phyloP scores from a whole-genome alignment of 2,329 filamentous ascomycete species.

The Ophiostoma ulmi region DNA sequence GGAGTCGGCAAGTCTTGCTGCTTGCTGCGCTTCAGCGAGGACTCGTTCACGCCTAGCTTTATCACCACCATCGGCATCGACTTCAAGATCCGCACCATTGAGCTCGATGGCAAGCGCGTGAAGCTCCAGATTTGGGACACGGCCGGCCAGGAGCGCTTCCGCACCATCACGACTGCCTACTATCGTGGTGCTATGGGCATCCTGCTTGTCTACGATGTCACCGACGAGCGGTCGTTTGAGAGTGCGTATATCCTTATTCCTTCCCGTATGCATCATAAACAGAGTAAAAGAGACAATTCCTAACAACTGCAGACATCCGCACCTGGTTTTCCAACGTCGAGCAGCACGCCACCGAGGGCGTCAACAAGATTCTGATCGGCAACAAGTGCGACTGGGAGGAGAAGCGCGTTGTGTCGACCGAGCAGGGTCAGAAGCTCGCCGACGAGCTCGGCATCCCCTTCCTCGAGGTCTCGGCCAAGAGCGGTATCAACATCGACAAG shows the following conservation, averaged over 20 bases:
- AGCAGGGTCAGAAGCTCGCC: slow-evolving; percentile 87
- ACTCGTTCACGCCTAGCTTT: slow-evolving; percentile 95
- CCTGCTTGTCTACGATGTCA: slow-evolving; percentile 95
- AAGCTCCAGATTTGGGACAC: slow-evolving; percentile 99
- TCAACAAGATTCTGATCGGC: slow-evolving; percentile 99
- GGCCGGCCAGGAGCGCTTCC: slow-evolving; percentile 94
- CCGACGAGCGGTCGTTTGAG: slow-evolving; percentile 90
- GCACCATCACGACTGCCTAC: slow-evolving; percentile 97
- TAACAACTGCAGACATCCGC: slow-evolving; percentile 68
- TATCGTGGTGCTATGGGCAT: slow-evolving; percentile 99
- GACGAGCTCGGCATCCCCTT: slow-evolving; percentile 97
- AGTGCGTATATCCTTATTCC: slow-evolving; percentile 52
- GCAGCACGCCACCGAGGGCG: slow-evolving; percentile 95
- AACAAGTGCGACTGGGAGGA: slow-evolving; percentile 99
- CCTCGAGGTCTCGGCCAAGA: slow-evolving; percentile 97
- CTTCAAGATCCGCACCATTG: slow-evolving; percentile 99
- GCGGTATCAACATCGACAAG: slow-evolving; percentile 99
- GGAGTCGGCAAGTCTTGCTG: slow-evolving; percentile 97
- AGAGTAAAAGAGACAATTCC: neutral
- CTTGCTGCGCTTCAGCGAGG: slow-evolving; percentile 91
- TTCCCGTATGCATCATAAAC: neutral
- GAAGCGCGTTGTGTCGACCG: slow-evolving; percentile 89
- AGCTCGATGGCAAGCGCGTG: slow-evolving; percentile 96
- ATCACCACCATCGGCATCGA: slow-evolving; percentile 99
- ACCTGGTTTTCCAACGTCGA: slow-evolving; percentile 99